Percentiles rank a stretch among this genome's conserved stretches.
Conservation (phyloP, 345 rosid genomes). For the Populus simonii region DNA sequence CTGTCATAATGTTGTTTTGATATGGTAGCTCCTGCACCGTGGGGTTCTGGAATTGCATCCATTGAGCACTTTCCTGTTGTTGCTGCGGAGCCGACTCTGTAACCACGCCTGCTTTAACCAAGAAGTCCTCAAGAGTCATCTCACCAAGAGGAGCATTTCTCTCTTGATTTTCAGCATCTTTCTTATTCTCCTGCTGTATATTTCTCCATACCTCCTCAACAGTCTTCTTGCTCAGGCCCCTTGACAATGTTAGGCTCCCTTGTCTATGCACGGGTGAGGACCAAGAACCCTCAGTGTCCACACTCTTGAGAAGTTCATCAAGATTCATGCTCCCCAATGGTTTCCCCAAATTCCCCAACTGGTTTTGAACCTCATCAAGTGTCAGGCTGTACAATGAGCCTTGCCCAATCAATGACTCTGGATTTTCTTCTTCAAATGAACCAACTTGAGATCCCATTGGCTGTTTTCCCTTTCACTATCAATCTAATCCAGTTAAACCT, state of each 20-base stretch:
- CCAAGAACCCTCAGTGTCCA: background rate
- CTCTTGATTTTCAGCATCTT: background rate
- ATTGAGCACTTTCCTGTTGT: background rate
- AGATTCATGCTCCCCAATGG: background rate
- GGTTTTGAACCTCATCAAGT: background rate
- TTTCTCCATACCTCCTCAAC: background rate
- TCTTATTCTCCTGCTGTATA: background rate
- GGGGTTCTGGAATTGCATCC: background rate
- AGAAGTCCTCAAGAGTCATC: background rate
- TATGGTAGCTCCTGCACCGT: background rate
- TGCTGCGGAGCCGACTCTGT: background rate
- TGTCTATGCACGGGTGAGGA: background rate
- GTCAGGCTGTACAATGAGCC: background rate
- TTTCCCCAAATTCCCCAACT: background rate
- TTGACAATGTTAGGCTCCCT: background rate
- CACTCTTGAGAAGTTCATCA: background rate
- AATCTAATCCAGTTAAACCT: background rate
- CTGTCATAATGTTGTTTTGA: background rate
- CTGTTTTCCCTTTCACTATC: background rate
- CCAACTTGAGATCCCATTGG: background rate
- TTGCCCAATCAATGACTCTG: background rate
- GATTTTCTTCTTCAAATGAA: background rate
- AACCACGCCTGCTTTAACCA: background rate
- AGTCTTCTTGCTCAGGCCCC: background rate
- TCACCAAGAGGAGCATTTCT: background rate